These are phyloP conservation scores for Vigna trinervia DNA, from an alignment of 306 rosid genomes.

Conservation along the genomic window DNA sequence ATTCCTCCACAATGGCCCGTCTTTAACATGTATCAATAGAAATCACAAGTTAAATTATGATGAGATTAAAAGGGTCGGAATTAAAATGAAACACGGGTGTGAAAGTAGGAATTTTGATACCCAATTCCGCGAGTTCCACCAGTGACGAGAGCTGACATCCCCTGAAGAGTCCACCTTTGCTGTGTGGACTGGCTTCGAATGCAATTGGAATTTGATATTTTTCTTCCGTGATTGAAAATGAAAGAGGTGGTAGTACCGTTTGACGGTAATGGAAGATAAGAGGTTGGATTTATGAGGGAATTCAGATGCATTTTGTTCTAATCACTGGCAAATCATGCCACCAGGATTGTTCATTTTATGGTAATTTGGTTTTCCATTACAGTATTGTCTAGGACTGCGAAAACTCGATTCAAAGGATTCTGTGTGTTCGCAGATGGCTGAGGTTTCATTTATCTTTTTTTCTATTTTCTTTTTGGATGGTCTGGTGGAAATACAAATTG, in stretches of 20 bases:
- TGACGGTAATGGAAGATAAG: conserved; percentile 21
- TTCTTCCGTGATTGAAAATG: conserved; percentile 35
- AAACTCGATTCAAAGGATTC: not conserved
- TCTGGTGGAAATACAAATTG: too few species aligned
- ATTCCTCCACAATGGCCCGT: conserved; percentile 78
- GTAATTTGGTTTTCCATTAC: not conserved
- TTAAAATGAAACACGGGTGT: not conserved
- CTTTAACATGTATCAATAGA: conserved; percentile 39
- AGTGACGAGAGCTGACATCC: conserved; percentile 75
- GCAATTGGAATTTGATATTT: conserved; percentile 16
- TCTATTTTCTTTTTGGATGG: too few species aligned
- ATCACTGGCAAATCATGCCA: not conserved
- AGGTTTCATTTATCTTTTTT: too few species aligned
- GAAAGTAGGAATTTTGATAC: conserved; percentile 36
- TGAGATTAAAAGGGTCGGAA: conserved; percentile 17
- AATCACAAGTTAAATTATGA: conserved; percentile 15
- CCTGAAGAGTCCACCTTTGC: conserved; percentile 66
- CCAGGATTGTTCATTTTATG: not conserved
- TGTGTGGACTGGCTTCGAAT: conserved; percentile 35
- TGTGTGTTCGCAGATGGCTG: too few species aligned
- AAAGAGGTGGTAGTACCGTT: not conserved
- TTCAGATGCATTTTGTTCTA: conserved; percentile 40
- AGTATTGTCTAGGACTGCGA: not conserved
- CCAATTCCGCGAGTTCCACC: conserved; percentile 89
- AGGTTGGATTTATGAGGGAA: conserved; percentile 13